Percentiles rank a stretch among this genome's conserved stretches.
phyloP scores from a whole-genome alignment of 129 eudicot genomes.

The Rutidosis leptorrhynchoides region DNA sequence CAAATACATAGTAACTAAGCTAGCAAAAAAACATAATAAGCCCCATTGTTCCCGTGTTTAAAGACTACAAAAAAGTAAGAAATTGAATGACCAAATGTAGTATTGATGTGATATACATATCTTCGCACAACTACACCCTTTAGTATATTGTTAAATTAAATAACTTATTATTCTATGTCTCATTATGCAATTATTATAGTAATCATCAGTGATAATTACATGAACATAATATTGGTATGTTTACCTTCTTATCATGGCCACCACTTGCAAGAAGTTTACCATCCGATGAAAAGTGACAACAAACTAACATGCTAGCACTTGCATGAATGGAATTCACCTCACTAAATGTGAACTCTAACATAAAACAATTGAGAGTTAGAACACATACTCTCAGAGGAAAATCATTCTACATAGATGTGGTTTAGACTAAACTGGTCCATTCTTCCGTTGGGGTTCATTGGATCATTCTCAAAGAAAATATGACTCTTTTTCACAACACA shows the following conservation, averaged over 20 bases:
- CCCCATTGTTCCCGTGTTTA: too few species aligned
- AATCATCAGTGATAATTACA: too few species aligned
- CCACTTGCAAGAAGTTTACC: constrained; percentile 98
- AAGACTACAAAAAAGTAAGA: too few species aligned
- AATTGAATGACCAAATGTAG: too few species aligned
- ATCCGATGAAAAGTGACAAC: constrained; percentile 96
- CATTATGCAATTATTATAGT: too few species aligned
- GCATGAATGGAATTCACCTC: constrained; percentile 87
- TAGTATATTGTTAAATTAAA: too few species aligned
- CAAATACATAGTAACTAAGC: too few species aligned
- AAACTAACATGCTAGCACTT: constrained; percentile 74
- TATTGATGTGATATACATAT: too few species aligned
- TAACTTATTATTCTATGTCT: too few species aligned
- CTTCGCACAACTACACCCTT: too few species aligned
- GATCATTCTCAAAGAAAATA: neutral
- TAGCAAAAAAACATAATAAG: too few species aligned
- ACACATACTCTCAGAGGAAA: neutral
- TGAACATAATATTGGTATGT: too few species aligned
- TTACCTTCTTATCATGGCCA: constrained; percentile 95
- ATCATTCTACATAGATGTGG: neutral
- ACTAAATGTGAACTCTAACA: constrained; percentile 71
- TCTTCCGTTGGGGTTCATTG: neutral
- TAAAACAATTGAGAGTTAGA: neutral
- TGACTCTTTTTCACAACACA: neutral
- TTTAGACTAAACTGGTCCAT: neutral